phyloP scores from a whole-genome alignment of 2,329 filamentous ascomycete species.

The Lachnellula subtilissima region DNA sequence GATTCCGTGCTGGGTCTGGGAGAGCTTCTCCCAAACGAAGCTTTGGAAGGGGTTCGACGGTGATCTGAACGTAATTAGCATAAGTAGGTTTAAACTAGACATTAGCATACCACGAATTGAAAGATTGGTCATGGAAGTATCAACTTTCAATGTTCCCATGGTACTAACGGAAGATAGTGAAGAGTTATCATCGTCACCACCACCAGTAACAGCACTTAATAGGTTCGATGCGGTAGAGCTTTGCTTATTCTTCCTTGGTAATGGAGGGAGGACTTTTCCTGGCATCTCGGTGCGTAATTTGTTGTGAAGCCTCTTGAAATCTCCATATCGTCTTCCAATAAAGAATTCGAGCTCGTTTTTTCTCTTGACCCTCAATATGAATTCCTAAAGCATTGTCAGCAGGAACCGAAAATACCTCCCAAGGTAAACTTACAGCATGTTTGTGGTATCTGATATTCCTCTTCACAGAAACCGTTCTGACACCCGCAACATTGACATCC shows the following conservation, averaged over 20 bases:
- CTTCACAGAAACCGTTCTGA: constrained; percentile 75
- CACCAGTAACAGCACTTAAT: constrained; percentile 47
- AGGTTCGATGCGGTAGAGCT: constrained; percentile 61
- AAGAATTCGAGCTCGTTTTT: constrained; percentile 71
- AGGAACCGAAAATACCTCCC: neutral
- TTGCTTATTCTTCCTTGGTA: constrained; percentile 89
- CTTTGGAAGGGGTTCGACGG: constrained; percentile 35
- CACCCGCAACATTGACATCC: constrained; percentile 93
- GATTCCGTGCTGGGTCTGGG: constrained; percentile 44
- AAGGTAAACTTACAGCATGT: constrained; percentile 64
- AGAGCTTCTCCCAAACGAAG: constrained; percentile 35
- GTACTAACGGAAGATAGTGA: constrained; percentile 58
- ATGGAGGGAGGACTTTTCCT: constrained; percentile 78
- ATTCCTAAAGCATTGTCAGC: constrained; percentile 54
- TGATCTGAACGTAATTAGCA: constrained; percentile 29
- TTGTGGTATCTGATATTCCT: constrained; percentile 85
- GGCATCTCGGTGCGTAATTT: constrained; percentile 78
- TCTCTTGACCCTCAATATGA: constrained; percentile 79
- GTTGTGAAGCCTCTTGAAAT: constrained; percentile 78
- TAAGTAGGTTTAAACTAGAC: neutral
- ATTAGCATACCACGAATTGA: constrained; percentile 37
- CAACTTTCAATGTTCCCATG: constrained; percentile 16
- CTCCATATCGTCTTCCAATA: constrained; percentile 80
- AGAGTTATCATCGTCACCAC: constrained; percentile 66
- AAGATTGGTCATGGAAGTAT: constrained; percentile 32